Percentiles rank a stretch among this genome's conserved stretches.
Conservation (phyloP, 768 basidiomycete genomes). For the Sistotremastrum suecicum region DNA sequence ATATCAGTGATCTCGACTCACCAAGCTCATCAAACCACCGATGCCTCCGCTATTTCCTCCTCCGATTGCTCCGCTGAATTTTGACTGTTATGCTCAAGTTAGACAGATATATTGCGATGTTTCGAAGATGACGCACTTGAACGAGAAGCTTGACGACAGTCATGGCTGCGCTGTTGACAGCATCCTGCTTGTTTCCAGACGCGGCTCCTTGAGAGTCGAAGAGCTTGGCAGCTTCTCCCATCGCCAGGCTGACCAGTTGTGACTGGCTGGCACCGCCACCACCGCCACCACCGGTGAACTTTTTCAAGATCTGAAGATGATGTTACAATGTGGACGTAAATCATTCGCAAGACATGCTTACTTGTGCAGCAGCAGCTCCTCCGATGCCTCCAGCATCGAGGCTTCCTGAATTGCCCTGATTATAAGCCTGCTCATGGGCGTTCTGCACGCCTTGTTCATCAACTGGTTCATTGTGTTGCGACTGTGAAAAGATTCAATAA, state of each 20-base stretch:
- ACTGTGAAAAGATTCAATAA: conserved; percentile 18
- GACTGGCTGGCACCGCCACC: conserved; percentile 34
- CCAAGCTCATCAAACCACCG: conserved; percentile 43
- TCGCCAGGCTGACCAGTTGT: conserved; percentile 71
- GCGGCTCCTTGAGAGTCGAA: conserved; percentile 57
- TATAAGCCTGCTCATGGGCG: conserved; percentile 52
- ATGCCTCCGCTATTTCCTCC: conserved; percentile 63
- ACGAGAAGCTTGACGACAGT: conserved; percentile 75
- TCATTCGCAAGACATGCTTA: conserved; percentile 11
- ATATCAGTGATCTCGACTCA: conserved; percentile 19
- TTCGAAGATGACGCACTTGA: conserved; percentile 8
- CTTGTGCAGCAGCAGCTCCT: conserved; percentile 67
- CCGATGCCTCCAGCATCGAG: conserved; percentile 53
- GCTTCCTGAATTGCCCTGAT: conserved; percentile 31
- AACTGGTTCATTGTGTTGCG: conserved; percentile 41
- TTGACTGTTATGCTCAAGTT: conserved; percentile 27
- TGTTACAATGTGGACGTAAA: background rate
- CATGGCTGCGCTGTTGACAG: conserved; percentile 73
- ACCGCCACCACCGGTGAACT: conserved; percentile 33
- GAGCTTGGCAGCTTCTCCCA: conserved; percentile 67
- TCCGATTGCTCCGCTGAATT: conserved; percentile 37
- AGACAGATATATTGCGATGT: background rate
- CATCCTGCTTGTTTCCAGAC: conserved; percentile 66
- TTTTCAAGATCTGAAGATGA: conserved; percentile 39
- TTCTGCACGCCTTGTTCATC: conserved; percentile 51